These are phyloP conservation scores for Croton laevigatus DNA, from an alignment of 441 rosid species.

Conservation along the genomic window DNA sequence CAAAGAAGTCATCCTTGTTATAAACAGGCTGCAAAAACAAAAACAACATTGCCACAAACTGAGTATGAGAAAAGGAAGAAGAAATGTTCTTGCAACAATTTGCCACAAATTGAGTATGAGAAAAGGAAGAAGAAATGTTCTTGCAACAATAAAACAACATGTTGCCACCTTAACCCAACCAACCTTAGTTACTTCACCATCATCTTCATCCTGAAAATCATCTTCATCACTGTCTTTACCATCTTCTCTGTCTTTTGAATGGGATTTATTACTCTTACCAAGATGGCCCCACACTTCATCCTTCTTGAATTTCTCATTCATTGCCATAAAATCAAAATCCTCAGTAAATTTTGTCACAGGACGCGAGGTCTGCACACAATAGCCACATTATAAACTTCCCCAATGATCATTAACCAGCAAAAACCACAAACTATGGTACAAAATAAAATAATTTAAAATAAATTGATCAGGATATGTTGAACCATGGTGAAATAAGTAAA, in stretches of 20 bases:
- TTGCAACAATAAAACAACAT: slow-evolving; percentile 15
- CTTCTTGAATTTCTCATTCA: slow-evolving; percentile 96
- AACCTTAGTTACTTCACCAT: slow-evolving; percentile 41
- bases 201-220: slow-evolving; percentile 46
- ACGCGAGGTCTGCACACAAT: slow-evolving; percentile 55
- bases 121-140: too few relatives aligned
- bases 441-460: neutral
- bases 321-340: slow-evolving; percentile 86
- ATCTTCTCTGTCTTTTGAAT: slow-evolving; percentile 49
- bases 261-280: slow-evolving; percentile 57
- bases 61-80: neutral
- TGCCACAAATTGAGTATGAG: slow-evolving; percentile 14
- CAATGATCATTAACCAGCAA: too few relatives aligned
- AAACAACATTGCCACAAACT: slow-evolving; percentile 1
- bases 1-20: slow-evolving; percentile 88
- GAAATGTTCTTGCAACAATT: neutral
- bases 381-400: neutral
- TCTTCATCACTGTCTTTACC: slow-evolving; percentile 48
- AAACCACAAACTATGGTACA: neutral
- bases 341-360: slow-evolving; percentile 66
- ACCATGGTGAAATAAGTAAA: neutral
- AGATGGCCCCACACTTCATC: slow-evolving; percentile 96
- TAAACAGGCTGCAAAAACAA: slow-evolving; percentile 56
- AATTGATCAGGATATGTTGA: neutral
- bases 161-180: slow-evolving; percentile 40